Evolutionary conservation across 139 green algal species (phyloP), one percentile per base, ranked within the genome.

Genomic region (Tetratostichococcus sp.): DNA sequence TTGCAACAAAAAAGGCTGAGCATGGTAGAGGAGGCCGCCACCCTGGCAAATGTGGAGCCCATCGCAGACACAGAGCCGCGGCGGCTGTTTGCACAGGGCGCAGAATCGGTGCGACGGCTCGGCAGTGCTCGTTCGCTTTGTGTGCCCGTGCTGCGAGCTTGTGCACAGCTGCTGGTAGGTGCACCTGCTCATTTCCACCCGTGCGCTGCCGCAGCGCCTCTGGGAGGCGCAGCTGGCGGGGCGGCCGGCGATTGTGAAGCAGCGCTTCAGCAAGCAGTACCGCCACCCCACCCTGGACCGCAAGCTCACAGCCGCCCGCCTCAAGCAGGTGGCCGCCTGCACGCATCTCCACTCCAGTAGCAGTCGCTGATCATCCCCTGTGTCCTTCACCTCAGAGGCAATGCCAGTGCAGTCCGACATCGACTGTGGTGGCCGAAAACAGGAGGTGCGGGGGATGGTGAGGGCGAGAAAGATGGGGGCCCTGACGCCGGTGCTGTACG

Each of bases 181-280:
- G 39, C 39, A 22, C 8, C 39, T 50, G 14, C 14, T 50, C 8
- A 50, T 8, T 50, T 50, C 8, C 8, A 26, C 19, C 26, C 2
- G 14, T 62, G 19, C 50, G 50, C 19, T 62, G 50, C 19, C 19
- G 82, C 81, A 91, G 87, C 74, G 83, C 8, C 84, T 93, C 16
- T 93, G 78, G 80, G 71, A 86, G 58, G 83, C 75, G 17, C 32
- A 26, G 1, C 91, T 91, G 43, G 57, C 91, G 26, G 82, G 76
- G 1, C 79, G 79, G 0, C 67, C 70, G 1, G 75, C 76, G 57
- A 88, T 97, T 30, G 59, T 94, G 1, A 97, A 97, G 79, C 82
- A 97, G 74, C 80, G 93, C 5, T 97, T 97, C 77, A 85, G 66
- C 65, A 97, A 97, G 69, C 81, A 83, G 68, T 97, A 97, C 70